Base-by-base conservation (phyloP, 202 grass and related monocot genomes). In the Musa balbisiana region DNA sequence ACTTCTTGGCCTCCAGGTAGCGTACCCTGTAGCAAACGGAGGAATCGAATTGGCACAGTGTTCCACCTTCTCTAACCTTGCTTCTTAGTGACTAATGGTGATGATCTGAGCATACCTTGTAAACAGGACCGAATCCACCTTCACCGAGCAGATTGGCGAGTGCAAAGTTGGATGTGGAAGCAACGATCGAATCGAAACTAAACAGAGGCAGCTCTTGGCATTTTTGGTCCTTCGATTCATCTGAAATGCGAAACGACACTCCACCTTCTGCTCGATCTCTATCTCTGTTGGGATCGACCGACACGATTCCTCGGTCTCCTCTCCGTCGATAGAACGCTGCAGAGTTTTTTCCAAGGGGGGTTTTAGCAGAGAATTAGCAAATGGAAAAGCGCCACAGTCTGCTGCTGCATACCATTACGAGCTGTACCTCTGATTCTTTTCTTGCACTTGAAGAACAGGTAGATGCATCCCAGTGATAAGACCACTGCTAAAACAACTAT, bases 1-100 rank as follows among this genome's bases (percentile, higher is more conserved):
- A 97, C 78, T 83, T 93, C 90, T 81, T 87, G 76, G 73, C 88
- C 94, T 52, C 79, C 82, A 23, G 90, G 81, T 69, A 97, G 86
- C 62, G 21, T 79, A 52, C 90, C 94, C 94, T 93, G 51, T 56
- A 50, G 22, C 15, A 58, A 43, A n/a, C 62, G 49, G n/a, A 62
- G 19, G 24, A 72, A 60, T 23, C 21, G 1, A 65, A 65, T 26
- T 26, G 33, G 33, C 33, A 8, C 33, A 1, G 33, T 43, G 33
- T 43, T 43, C 33, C 33, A 43, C 33, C 33, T 43, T 43, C 33
- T 43, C 33, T 43, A 43, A 43, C 33, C 33, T 43, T 43, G 33
- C 33, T 43, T 43, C 33, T 5, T 43, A 1, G 5, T 6, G 33
- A 8, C 33, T 43, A 43, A 43, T 43, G 33, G 33, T 43, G 33